Conservation (phyloP, 441 rosid species). For the Arabidopsis hybrid region DNA sequence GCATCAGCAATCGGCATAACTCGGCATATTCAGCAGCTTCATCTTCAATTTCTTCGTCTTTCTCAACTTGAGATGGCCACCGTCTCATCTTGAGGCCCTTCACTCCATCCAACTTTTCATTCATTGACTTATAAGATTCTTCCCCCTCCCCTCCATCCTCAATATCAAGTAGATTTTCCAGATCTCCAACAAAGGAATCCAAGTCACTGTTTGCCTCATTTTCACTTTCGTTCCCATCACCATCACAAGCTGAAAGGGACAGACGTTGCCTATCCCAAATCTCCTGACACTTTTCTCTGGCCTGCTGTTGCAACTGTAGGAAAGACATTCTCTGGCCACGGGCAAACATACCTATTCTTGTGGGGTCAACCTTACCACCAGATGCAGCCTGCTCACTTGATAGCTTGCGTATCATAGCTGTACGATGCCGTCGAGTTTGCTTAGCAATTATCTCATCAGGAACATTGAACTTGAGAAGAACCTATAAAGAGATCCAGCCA, state of each 20-base stretch:
- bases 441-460: conserved; percentile 89
- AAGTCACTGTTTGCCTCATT: conserved; percentile 95
- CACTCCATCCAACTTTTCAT: conserved; percentile 76
- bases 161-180: conserved; percentile 95
- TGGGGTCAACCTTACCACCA: conserved; percentile 93
- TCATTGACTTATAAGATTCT: conserved; percentile 68
- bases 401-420: conserved; percentile 98
- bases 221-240: conserved; percentile 89
- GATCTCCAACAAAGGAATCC: conserved; percentile 97
- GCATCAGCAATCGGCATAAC: conserved; percentile 88
- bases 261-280: conserved; percentile 96
- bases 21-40: conserved; percentile 97
- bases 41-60: conserved; percentile 92
- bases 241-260: conserved; percentile 82
- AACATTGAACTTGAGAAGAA: conserved; percentile 91
- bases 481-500: conserved; percentile 55
- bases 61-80: conserved; percentile 73
- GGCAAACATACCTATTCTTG: conserved; percentile 91
- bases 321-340: conserved; percentile 98
- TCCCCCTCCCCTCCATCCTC: conserved; percentile 89
- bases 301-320: conserved; percentile 97
- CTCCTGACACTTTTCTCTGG: conserved; percentile 97
- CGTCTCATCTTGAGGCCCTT: conserved; percentile 96
- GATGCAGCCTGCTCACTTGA: conserved; percentile 98
- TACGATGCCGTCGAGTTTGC: conserved; percentile 97